These are phyloP conservation scores for Amoebophrya sp. DNA, from an alignment of 169 alveolate genomes.

Conservation along the genomic window DNA sequence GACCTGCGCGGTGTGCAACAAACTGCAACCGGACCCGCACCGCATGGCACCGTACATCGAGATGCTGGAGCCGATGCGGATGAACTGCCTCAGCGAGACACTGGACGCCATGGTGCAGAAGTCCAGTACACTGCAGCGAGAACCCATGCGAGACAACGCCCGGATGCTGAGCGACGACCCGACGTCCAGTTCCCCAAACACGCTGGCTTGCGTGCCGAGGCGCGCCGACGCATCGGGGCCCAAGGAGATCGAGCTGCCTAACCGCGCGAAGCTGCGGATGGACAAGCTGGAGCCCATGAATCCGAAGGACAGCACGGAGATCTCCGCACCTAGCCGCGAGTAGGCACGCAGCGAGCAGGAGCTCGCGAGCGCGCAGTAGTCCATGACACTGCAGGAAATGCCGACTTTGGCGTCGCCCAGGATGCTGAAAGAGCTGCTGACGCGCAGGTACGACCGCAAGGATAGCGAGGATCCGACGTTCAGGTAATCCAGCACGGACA, in stretches of 20 bases:
- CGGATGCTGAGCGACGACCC: not conserved
- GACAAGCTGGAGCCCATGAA: not conserved
- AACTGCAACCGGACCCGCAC: not conserved
- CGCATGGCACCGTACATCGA: not conserved
- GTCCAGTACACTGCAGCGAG: not conserved
- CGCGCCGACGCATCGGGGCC: not conserved
- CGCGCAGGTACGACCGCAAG: slow-evolving; percentile 20
- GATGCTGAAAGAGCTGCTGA: not conserved
- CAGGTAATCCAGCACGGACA: not conserved
- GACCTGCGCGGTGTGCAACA: not conserved
- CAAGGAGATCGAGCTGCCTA: not conserved
- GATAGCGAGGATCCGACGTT: not conserved
- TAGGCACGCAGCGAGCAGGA: slow-evolving; percentile 7
- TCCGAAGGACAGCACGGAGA: not conserved
- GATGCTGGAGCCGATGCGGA: not conserved
- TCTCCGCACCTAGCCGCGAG: not conserved
- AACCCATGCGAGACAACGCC: not conserved
- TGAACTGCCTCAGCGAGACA: slow-evolving; percentile 1
- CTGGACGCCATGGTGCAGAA: not conserved
- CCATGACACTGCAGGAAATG: not conserved
- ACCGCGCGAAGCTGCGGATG: not conserved
- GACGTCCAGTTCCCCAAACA: not conserved
- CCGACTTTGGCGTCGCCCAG: not conserved
- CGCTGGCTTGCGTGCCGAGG: not conserved
- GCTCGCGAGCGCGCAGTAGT: slow-evolving; percentile 24